These are phyloP conservation scores for Ustilago xerochloae DNA, from an alignment of 1,284 basidiomycete species.

Conservation along the genomic window DNA sequence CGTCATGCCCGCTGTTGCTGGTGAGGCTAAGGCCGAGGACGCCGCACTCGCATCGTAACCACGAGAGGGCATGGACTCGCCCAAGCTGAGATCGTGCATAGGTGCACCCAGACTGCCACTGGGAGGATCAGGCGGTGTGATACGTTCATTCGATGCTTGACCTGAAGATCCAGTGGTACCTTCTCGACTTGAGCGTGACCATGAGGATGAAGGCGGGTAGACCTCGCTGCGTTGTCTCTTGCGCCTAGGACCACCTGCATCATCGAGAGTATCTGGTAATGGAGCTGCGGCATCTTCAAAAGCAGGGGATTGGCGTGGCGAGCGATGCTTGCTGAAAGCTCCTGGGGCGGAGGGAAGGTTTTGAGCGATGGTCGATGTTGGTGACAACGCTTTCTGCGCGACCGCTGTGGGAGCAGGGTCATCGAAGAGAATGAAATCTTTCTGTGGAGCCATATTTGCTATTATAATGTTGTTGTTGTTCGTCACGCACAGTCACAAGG, in stretches of 20 bases:
- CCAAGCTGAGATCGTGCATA: constrained; percentile 44
- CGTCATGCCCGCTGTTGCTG: constrained; percentile 19
- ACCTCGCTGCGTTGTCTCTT: constrained; percentile 50
- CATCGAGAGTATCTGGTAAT: constrained; percentile 25
- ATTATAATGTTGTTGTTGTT: constrained; percentile 9
- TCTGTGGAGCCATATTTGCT: constrained; percentile 29
- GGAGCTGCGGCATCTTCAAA: constrained; percentile 35
- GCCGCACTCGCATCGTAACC: constrained; percentile 13
- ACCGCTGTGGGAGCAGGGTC: constrained; percentile 25
- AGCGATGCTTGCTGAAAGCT: constrained; percentile 46
- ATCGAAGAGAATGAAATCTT: constrained; percentile 60
- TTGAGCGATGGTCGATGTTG: constrained; percentile 3
- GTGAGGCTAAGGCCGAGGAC: constrained; percentile 22
- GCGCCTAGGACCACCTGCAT: constrained; percentile 29
- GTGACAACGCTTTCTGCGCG: not conserved
- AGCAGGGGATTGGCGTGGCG: constrained; percentile 42
- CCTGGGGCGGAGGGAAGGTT: constrained; percentile 1
- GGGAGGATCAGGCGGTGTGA: constrained; percentile 28
- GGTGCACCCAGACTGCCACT: constrained; percentile 52
- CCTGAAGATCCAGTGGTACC: constrained; percentile 18
- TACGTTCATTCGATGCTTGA: constrained; percentile 18
- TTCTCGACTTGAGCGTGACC: constrained; percentile 25
- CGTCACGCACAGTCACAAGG: too few relatives aligned
- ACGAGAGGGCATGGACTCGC: constrained; percentile 29
- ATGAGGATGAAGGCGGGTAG: constrained; percentile 15